These are phyloP conservation scores for Plasmodium gallinaceum DNA, from an alignment of 169 alveolate genomes.

Conservation along the genomic window DNA sequence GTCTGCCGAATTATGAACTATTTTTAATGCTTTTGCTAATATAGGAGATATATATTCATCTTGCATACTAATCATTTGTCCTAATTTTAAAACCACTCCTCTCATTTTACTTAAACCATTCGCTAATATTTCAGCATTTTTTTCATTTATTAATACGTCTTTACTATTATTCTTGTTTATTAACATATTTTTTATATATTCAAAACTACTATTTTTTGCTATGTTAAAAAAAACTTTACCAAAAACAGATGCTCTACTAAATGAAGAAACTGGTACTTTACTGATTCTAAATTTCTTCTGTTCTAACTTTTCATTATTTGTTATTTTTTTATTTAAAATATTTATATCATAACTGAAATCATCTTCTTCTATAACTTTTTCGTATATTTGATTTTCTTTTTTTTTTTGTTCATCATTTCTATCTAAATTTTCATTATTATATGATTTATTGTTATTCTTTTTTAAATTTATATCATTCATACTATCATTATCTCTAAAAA, in stretches of 20 bases:
- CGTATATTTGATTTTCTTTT: neutral
- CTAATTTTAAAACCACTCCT: constrained; percentile 91
- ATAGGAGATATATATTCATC: constrained; percentile 92
- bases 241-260: constrained; percentile 66
- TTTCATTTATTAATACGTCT: constrained; percentile 46
- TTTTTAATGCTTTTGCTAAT: constrained; percentile 89
- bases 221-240: constrained; percentile 66
- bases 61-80: constrained; percentile 89
- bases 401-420: neutral
- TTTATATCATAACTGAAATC: constrained; percentile 41
- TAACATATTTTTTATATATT: constrained; percentile 42
- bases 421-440: neutral
- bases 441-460: neutral
- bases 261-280: constrained; percentile 63
- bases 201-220: constrained; percentile 69
- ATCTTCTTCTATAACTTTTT: constrained; percentile 42
- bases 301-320: constrained; percentile 2
- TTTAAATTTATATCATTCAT: neutral
- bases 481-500: too few relatives aligned
- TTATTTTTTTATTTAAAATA: constrained; percentile 33
- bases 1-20: constrained; percentile 93
- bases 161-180: constrained; percentile 4
- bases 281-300: constrained; percentile 28
- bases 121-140: constrained; percentile 85
- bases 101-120: constrained; percentile 90